A percentile compares a stretch with the other conserved stretches of the same genome.
These are phyloP conservation scores for Lagenidium sp. DNA, from an alignment of 352 stramenopile species.

Conservation along the genomic window DNA sequence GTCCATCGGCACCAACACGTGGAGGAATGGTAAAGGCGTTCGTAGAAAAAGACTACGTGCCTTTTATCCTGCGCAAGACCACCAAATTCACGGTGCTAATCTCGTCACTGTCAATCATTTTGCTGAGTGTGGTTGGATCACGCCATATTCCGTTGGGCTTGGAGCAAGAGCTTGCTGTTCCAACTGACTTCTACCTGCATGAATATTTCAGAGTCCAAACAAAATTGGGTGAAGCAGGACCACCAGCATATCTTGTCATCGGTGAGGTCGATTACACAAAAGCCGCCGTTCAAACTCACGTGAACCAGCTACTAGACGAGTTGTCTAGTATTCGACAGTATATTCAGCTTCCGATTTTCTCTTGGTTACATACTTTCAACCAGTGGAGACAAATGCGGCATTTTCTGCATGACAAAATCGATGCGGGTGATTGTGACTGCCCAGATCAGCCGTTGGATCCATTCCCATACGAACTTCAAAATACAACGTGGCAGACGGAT, in stretches of 20 bases:
- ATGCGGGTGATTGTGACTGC: slow-evolving; percentile 49
- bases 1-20: slow-evolving; percentile 6
- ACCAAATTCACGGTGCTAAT: slow-evolving; percentile 58
- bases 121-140: slow-evolving; percentile 45
- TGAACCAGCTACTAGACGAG: slow-evolving; percentile 65
- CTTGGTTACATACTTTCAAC: slow-evolving; percentile 84
- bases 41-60: slow-evolving; percentile 55
- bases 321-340: slow-evolving; percentile 68
- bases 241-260: slow-evolving; percentile 80
- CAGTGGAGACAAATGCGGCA: slow-evolving; percentile 82
- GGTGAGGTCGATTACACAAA: slow-evolving; percentile 70
- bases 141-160: slow-evolving; percentile 72
- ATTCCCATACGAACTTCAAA: slow-evolving; percentile 65
- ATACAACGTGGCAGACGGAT: too few relatives aligned
- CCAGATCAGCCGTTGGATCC: slow-evolving; percentile 66
- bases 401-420: slow-evolving; percentile 69
- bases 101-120: slow-evolving; percentile 16
- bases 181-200: slow-evolving; percentile 84
- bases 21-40: slow-evolving; percentile 43
- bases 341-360: slow-evolving; percentile 78
- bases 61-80: slow-evolving; percentile 43
- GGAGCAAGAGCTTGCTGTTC: slow-evolving; percentile 82
- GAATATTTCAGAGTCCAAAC: slow-evolving; percentile 86
- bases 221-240: slow-evolving; percentile 73
- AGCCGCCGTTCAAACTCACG: slow-evolving; percentile 25